These are phyloP conservation scores for Meyerozyma elateridarum DNA, from an alignment of 1,139 yeast species.

Conservation along the genomic window DNA sequence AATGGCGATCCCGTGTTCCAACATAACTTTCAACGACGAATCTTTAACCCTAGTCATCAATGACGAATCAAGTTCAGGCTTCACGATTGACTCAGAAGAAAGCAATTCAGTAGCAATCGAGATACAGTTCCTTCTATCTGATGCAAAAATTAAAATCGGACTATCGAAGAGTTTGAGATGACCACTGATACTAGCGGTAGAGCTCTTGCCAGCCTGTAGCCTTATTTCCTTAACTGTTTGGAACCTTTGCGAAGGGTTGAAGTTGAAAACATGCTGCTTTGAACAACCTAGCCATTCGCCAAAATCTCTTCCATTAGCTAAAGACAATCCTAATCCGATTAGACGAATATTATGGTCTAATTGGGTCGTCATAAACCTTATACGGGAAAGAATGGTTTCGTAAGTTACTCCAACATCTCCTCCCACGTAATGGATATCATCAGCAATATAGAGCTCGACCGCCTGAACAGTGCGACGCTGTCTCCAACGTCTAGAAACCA, in stretches of 20 bases:
- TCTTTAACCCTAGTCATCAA: conserved; percentile 43
- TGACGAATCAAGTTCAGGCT: conserved; percentile 18
- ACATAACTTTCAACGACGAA: conserved; percentile 33
- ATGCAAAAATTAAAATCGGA: conserved; percentile 9
- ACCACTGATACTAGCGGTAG: too few relatives aligned
- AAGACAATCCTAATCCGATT: conserved; percentile 62
- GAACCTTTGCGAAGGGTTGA: conserved; percentile 57
- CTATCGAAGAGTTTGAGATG: too few relatives aligned
- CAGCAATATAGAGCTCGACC: conserved; percentile 66
- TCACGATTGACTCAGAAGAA: conserved; percentile 31
- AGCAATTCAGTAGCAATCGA: conserved; percentile 48
- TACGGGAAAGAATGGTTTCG: conserved; percentile 66
- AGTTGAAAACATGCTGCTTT: conserved; percentile 58
- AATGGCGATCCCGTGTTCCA: conserved; percentile 66
- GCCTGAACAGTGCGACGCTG: conserved; percentile 64
- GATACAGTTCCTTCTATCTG: conserved; percentile 52
- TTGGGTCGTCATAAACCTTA: conserved; percentile 66
- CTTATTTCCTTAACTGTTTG: conserved; percentile 54
- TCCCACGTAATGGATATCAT: conserved; percentile 72
- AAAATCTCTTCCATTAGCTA: conserved; percentile 72
- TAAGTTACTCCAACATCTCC: conserved; percentile 53
- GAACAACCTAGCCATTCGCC: conserved; percentile 85
- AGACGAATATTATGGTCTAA: conserved; percentile 52
- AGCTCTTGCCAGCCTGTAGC: conserved; percentile 40
- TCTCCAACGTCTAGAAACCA: conserved; percentile 76